Evolutionary conservation across 768 basidiomycete species (phyloP), one percentile per base, ranked within the genome.

Genomic region (Agrocybe praecox): DNA sequence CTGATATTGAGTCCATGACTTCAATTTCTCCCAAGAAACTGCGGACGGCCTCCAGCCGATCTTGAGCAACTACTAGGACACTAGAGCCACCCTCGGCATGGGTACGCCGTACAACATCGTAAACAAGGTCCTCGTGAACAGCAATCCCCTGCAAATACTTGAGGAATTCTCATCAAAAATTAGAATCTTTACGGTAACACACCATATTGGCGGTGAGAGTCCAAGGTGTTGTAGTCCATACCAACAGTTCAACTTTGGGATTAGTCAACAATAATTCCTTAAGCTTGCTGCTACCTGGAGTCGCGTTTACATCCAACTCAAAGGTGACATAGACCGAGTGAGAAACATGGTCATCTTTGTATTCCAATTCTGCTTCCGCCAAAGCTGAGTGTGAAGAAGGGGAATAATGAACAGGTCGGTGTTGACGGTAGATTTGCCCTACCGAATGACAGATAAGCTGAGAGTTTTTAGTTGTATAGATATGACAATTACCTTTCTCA

Each of bases 221-320:
- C 96, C 96, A 99, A 1, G 96, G 92, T 0, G 96, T 98, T 3
- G 96, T 98, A 2, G 96, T 98, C 96, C 96, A 99, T 4, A 96
- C 90, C 17, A 94, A 75, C 10, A 97, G 63, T 24, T 80, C 78
- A 11, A 88, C 71, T 2, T 71, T 68, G 12, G 66, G 61, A 2
- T 48, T 64, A 17, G 61, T 67, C 2, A 66, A 61, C 7, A 81
- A 51, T 15, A 78, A 56, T 15, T 74, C 55, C 21, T 68, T 72
- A 46, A 80, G 64, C 40, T 68, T 45, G 32, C 57, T 51, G 34
- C 61, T 65, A 34, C 60, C 58, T 54, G 53, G 55, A 32, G 62
- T 29, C 9, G 26, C 64, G 17, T 65, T 58, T 12, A 56, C 54
- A 53, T 84, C 79, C n/a, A 96, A 69, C 6, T 82, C 77, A 68